Evolutionary conservation across 1,284 basidiomycete species (phyloP), one percentile per base, ranked within the genome.

Genomic region (Leccinum pachyderme): DNA sequence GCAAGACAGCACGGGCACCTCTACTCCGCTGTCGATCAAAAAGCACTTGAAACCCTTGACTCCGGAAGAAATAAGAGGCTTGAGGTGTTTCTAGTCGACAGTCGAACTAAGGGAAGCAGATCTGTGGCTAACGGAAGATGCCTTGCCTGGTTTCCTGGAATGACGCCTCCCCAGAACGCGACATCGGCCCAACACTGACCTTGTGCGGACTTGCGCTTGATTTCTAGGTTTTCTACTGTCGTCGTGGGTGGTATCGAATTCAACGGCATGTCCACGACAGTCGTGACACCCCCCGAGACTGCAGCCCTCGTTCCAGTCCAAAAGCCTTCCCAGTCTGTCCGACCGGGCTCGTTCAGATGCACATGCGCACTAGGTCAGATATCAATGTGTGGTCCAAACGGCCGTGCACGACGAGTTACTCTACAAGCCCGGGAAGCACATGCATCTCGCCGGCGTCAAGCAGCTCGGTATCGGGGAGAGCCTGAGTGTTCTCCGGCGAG

Each of bases 21-120:
- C 89, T 13, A 97, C 93, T 33, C 95, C 94, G 63, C 92, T 95
- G 60, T 95, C 87, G 62, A 95, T 95, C 63, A 97, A 75, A 72
- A 97, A 97, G 69, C 93, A 96, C 71, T 97, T 97, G 80, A 97
- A 97, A 0, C 95, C 95, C 72, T 88, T 91, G 27, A 95, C 89
- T 7, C 95, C 94, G 37, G 81, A 81, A 28, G 82, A 71, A 13
- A 94, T 75, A 32, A 97, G 77, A 5, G 86, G 83, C 53, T 73
- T 78, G 45, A 95, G 78, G 63, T 93, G 78, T 51, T 73, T 67
- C 89, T 63, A 25, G 52, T 57, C 7, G 47, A 46, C 7, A 18
- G 61, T 48, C 43, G 24, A 43, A 24, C 44, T 54, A 31, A 52
- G 53, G 46, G 46, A 43, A 13, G 28, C 15, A 24, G 4, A 33